Evolutionary conservation across 163 green algal genomes (phyloP), one percentile per base, ranked within the genome.

Genomic region (Scenedesmus sp.): DNA sequence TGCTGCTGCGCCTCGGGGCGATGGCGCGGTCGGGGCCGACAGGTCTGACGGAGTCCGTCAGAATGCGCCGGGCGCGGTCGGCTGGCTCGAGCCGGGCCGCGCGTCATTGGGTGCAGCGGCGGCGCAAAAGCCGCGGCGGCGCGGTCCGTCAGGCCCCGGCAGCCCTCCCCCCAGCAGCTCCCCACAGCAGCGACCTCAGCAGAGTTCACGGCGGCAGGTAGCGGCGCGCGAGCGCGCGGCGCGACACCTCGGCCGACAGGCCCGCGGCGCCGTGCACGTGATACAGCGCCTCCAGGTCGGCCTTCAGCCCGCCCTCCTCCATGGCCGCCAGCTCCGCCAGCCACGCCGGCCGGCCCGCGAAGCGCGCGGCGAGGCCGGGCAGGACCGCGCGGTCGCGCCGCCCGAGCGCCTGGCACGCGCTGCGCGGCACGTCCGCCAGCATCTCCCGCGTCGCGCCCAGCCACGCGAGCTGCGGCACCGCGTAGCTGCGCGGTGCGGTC

Each of bases 241-340:
- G 36, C 14, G 31, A 44, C 22, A 81, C 26, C 73, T 51, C 22
- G 26, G 22, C 4, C 1, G 34, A 11, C 48, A 81, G 39, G 17
- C 73, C 73, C n/a, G 29, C 63, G 11, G 78, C 63, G 0, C 82
- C 80, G n/a, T 42, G 22, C 3, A 76, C 48, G 2, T 60, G 74
- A 48, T 93, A 89, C 67, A 92, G 3, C 29, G 80, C 84, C 80
- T 95, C 91, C 3, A 95, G 80, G 60, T 93, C 88, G 15, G 83
- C 85, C 64, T 90, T 91, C 28, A 66, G 13, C 42, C 67, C 81
- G 29, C 36, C 57, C 2, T 50, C 33, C 56, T 88, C 80, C 91
- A 95, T 95, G 3, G 72, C 57, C 0, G 86, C 81, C 56, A 95
- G 70, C 87, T 95, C 90, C 2, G 54, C 54, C 5, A 74, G 72